Conservation (phyloP, 495 filamentous ascomycete species). For the Trichocladium antarcticum region DNA sequence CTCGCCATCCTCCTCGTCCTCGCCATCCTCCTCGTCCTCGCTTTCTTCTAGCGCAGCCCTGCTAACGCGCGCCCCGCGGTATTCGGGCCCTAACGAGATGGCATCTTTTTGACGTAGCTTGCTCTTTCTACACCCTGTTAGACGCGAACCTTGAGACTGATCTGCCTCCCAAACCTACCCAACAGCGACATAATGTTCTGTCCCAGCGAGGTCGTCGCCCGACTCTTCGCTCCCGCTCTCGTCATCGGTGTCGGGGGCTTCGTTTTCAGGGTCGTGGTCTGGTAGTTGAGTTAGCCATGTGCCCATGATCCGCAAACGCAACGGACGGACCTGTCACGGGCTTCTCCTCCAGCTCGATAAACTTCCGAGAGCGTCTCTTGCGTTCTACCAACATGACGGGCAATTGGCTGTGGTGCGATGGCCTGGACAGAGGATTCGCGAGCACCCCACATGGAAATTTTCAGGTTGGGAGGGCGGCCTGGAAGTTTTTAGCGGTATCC, state of each 20-base stretch:
- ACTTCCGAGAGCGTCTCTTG: conserved; percentile 28
- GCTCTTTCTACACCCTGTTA: conserved; percentile 51
- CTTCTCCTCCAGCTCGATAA: conserved; percentile 33
- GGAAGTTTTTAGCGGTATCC: conserved; percentile 40
- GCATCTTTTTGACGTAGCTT: conserved; percentile 66
- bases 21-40: conserved; percentile 28
- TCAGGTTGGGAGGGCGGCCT: conserved; percentile 1
- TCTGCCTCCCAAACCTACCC: conserved; percentile 40
- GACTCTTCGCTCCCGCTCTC: conserved; percentile 47
- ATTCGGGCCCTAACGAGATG: conserved; percentile 62
- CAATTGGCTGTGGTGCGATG: neutral
- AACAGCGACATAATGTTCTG: conserved; percentile 79
- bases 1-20: conserved; percentile 33
- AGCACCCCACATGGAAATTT: conserved; percentile 22
- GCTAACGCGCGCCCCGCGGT: conserved; percentile 68
- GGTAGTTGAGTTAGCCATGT: neutral
- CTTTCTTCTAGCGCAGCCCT: conserved; percentile 51
- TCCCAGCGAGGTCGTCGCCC: conserved; percentile 42
- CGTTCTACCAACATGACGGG: conserved; percentile 24
- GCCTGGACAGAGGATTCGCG: neutral
- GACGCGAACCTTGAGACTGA: neutral
- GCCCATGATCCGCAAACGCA: too few species aligned
- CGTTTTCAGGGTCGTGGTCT: conserved; percentile 88
- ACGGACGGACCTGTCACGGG: conserved; percentile 27
- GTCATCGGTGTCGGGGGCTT: conserved; percentile 39